Conservation (phyloP, 257 asterid genomes). For the Plectranthus barbatus region DNA sequence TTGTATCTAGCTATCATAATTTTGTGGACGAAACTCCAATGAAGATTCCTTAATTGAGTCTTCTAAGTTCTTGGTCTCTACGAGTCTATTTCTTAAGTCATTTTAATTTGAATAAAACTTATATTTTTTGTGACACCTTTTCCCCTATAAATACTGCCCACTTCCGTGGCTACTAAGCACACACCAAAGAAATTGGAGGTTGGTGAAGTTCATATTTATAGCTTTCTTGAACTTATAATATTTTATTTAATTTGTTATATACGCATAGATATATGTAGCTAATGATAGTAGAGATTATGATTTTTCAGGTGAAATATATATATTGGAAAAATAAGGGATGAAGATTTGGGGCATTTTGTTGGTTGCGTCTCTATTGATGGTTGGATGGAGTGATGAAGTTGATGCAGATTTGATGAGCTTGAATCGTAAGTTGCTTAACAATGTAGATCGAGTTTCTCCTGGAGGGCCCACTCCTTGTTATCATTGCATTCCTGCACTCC, state of each 20-base stretch:
- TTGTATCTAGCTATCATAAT: neutral
- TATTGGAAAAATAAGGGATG: slow-evolving; percentile 2
- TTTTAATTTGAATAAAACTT: neutral
- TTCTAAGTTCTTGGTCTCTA: slow-evolving; percentile 14
- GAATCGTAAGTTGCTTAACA: neutral
- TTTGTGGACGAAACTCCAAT: slow-evolving; percentile 9
- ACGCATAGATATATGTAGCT: neutral
- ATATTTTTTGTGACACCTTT: neutral
- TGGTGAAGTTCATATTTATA: neutral
- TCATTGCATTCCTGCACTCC: slow-evolving; percentile 12
- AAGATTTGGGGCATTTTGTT: slow-evolving; percentile 3
- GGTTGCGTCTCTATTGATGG: slow-evolving; percentile 5
- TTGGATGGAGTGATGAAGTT: neutral
- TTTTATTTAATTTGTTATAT: neutral
- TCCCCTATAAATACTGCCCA: slow-evolving; percentile 19
- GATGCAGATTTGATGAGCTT: neutral
- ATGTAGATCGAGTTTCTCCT: slow-evolving; percentile 11
- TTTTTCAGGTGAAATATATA: slow-evolving; percentile 5
- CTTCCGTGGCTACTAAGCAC: neutral
- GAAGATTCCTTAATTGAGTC: neutral
- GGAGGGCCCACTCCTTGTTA: slow-evolving; percentile 19
- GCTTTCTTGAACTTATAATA: neutral
- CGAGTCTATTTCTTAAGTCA: slow-evolving; percentile 4
- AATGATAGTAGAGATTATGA: neutral
- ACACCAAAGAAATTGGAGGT: neutral